A percentile compares a stretch with the other conserved stretches of the same genome.
phyloP scores from a whole-genome alignment of 352 stramenopile species.

The Phytopythium oedochilum region DNA sequence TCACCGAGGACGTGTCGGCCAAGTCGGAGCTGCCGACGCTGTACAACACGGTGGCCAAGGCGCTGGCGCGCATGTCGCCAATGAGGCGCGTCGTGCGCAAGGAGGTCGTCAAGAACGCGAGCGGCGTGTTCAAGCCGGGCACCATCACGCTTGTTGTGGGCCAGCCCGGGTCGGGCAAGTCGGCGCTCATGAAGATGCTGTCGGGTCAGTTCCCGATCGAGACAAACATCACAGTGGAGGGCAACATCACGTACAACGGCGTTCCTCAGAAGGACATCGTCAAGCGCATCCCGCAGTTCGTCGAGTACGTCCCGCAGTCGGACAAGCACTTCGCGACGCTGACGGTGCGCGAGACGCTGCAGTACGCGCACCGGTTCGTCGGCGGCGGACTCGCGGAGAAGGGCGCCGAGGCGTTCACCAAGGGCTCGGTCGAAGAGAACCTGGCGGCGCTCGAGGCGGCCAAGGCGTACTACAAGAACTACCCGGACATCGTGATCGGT shows the following conservation, averaged over 20 bases:
- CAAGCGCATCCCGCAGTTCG: conserved; percentile 14
- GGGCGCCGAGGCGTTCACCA: conserved; percentile 13
- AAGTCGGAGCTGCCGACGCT: conserved; percentile 34
- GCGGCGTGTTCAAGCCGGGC: conserved; percentile 17
- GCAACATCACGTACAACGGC: conserved; percentile 22
- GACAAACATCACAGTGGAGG: conserved; percentile 15
- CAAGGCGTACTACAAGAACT: conserved; percentile 22
- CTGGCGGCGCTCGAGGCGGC: conserved; percentile 19
- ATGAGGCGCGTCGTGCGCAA: conserved; percentile 10
- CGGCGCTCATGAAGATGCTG: conserved; percentile 19
- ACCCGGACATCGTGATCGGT: conserved; percentile 40
- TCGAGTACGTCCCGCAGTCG: conserved; percentile 22
- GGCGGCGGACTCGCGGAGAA: conserved; percentile 15
- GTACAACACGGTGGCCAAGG: conserved; percentile 10
- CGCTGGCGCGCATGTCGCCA: conserved; percentile 5
- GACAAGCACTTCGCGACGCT: conserved; percentile 37
- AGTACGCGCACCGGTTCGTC: conserved; percentile 64
- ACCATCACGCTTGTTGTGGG: conserved; percentile 18
- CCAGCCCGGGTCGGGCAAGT: conserved; percentile 18
- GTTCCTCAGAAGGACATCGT: conserved; percentile 8
- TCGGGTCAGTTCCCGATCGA: conserved; percentile 14
- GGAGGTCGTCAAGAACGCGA: conserved; percentile 19
- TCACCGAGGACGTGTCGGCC: conserved; percentile 10
- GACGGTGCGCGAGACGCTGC: conserved; percentile 17
- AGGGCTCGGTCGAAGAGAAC: conserved; percentile 22